Base-by-base conservation (phyloP, 106 monocot species). In the Dendrobium officinale region DNA sequence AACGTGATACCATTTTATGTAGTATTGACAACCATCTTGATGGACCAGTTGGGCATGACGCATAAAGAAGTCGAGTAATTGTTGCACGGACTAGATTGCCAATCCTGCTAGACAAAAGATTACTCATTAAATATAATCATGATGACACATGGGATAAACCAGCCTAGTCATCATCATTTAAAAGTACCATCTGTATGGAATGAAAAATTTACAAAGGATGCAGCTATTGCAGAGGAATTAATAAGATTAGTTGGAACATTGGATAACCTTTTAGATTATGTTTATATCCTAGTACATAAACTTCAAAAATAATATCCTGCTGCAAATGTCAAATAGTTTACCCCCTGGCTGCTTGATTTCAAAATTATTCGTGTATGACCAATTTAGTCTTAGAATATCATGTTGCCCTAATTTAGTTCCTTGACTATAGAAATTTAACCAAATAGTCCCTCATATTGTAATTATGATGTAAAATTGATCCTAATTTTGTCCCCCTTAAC, bases 1-100 rank as follows among this genome's bases (percentile, higher is more conserved):
- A 51, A 75, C 9, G 27, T 5, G 79, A 61, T 85, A 97, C 96
- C 93, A 95, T 86, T 68, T 87, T 90, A 29, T 81, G 85, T 64
- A 93, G 88, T 51, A 93, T 81, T 31, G 80, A 75, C 87, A 99
- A 82, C 99, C 99, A 99, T 42, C 91, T 91, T 40, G 93, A 99
- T 58, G 99, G 99, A 82, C 86, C 80, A 74, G 83, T 81, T 75
- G 93, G 93, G 73, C 93, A 99, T 70, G 99, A 99, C 77, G 87
- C 82, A 79, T 89, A 86, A 82, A 99, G 87, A 81, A 95, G 86
- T 6, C 90, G 84, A 64, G 81, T 87, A 75, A 99, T 95, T 80
- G 95, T 91, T 78, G 91, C 19, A 64, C 95, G 93, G 29, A 95
- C 90, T 73, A 99, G 81, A 83, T 48, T 89, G 78, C 84, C 95